Conservation (phyloP, 2,329 filamentous ascomycete genomes). For the Colletotrichum costaricense region DNA sequence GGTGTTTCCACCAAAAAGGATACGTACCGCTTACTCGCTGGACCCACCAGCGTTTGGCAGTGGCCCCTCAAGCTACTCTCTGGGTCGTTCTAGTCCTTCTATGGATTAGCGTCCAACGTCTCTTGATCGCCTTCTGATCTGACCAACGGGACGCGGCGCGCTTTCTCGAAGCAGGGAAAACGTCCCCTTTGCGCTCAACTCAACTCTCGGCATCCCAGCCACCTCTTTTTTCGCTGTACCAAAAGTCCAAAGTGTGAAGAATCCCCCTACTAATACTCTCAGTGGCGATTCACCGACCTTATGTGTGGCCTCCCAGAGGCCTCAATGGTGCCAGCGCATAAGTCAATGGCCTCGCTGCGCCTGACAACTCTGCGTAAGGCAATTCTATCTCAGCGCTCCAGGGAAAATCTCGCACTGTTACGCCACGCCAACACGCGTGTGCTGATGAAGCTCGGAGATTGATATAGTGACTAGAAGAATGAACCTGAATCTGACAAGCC, state of each 20-base stretch:
- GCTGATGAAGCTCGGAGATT: not conserved
- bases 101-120: constrained; percentile 3
- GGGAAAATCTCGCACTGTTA: not conserved
- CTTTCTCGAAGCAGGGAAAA: constrained; percentile 34
- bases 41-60: not conserved
- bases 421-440: not conserved
- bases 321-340: constrained; percentile 38
- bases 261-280: not conserved
- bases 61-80: constrained; percentile 12
- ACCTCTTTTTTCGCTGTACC: constrained; percentile 34
- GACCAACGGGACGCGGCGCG: constrained; percentile 27
- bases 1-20: constrained; percentile 5
- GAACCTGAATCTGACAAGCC: not conserved
- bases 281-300: constrained; percentile 5
- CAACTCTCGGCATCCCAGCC: constrained; percentile 38
- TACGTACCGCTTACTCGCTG: not conserved
- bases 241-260: not conserved
- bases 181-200: not conserved
- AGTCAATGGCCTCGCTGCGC: not conserved
- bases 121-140: constrained; percentile 12
- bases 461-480: not conserved
- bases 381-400: not conserved
- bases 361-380: not conserved
- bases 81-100: not conserved
- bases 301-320: not conserved